Percentiles rank a stretch among this genome's conserved stretches.
Evolutionary conservation across 1,284 basidiomycete species (phyloP).

Genomic region (Chalciporus sp.): DNA sequence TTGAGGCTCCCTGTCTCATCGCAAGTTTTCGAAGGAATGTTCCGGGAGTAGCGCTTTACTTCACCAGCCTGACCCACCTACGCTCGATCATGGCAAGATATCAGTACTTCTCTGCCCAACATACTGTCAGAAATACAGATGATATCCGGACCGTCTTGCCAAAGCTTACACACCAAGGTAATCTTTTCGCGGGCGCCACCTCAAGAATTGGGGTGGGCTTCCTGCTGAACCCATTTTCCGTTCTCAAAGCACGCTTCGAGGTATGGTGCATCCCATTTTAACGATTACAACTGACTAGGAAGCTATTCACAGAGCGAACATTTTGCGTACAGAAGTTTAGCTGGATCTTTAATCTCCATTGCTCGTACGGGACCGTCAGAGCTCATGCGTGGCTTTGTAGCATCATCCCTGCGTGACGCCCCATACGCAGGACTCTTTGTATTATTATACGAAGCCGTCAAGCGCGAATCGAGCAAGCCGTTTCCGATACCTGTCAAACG

Average conservation of each 20-base stretch:
- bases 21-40: conserved; percentile 65
- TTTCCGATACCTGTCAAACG: neutral
- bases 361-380: conserved; percentile 77
- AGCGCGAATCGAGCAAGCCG: conserved; percentile 64
- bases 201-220: conserved; percentile 88
- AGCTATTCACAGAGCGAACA: conserved; percentile 65
- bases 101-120: conserved; percentile 56
- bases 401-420: conserved; percentile 91
- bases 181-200: conserved; percentile 87
- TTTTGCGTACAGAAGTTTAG: conserved; percentile 72
- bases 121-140: conserved; percentile 24
- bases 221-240: conserved; percentile 89
- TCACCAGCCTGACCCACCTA: conserved; percentile 83
- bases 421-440: conserved; percentile 96
- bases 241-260: conserved; percentile 95
- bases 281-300: neutral
- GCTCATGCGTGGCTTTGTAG: conserved; percentile 86
- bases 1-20: neutral
- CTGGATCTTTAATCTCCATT: conserved; percentile 64
- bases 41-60: conserved; percentile 91
- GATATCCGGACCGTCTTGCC: conserved; percentile 64
- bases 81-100: conserved; percentile 72
- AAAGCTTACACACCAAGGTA: conserved; percentile 78
- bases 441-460: conserved; percentile 87
- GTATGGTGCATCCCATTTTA: conserved; percentile 44